Conservation (phyloP, 2,329 filamentous ascomycete genomes). For the Penicillium brevicompactum region DNA sequence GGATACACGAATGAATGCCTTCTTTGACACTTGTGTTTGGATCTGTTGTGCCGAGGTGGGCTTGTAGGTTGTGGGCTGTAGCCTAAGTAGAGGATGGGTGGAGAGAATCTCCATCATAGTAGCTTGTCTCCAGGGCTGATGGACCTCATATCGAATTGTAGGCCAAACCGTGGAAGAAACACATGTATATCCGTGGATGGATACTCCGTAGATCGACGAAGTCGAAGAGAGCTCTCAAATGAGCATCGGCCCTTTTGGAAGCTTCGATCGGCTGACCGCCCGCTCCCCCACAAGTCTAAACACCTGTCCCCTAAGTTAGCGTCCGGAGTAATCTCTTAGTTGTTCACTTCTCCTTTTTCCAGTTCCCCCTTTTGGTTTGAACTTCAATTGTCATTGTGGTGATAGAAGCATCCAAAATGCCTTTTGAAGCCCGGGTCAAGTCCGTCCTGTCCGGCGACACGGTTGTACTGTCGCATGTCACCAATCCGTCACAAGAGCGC, state of each 20-base stretch:
- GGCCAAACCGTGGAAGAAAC: too few species aligned
- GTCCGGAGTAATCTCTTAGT: conserved; percentile 7
- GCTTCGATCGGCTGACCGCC: conserved; percentile 26
- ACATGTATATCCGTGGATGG: too few species aligned
- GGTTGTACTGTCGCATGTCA: conserved; percentile 76
- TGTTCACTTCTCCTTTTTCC: conserved; percentile 16
- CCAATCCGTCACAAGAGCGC: conserved; percentile 80
- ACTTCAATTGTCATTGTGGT: conserved; percentile 14
- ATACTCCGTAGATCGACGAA: too few species aligned
- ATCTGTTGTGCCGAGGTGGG: background rate
- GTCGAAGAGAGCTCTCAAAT: too few species aligned
- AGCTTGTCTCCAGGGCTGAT: too few species aligned
- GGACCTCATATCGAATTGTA: too few species aligned
- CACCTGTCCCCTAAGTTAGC: conserved; percentile 31
- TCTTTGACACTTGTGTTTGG: conserved; percentile 2
- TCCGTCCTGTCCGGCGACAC: conserved; percentile 93
- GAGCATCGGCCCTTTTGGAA: background rate
- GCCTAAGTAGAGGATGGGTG: too few species aligned
- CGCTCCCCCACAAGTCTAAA: conserved; percentile 33
- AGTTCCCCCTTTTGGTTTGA: conserved; percentile 12
- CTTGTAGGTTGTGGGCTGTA: too few species aligned
- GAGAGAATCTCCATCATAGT: too few species aligned
- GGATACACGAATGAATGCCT: conserved; percentile 24
- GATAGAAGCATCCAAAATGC: conserved; percentile 35
- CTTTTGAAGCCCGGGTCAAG: conserved; percentile 75